A percentile compares a stretch with the other conserved stretches of the same genome.
Conservation (phyloP, 129 eudicot genomes). For the Chrysanthemum makinoi region DNA sequence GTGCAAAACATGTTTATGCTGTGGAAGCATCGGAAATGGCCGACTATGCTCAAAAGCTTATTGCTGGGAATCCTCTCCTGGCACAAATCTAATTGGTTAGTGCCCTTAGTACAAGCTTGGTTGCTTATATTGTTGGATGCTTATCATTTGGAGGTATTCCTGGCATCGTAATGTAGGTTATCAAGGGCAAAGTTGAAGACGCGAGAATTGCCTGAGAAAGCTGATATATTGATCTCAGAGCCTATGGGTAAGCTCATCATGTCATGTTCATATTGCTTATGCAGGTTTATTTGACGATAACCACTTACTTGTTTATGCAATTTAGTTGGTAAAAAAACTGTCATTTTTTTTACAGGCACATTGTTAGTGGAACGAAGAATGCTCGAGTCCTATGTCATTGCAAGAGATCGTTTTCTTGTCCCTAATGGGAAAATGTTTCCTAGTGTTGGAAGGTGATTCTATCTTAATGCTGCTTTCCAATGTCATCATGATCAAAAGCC, state of each 20-base stretch:
- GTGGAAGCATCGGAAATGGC: conserved; percentile 99
- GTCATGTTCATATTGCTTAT: conserved; percentile 3
- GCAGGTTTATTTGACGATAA: neutral
- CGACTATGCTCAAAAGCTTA: conserved; percentile 85
- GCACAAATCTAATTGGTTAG: conserved; percentile 74
- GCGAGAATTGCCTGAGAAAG: conserved; percentile 95
- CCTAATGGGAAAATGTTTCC: conserved; percentile 98
- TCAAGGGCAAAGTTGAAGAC: conserved; percentile 96
- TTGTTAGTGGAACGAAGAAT: conserved; percentile 87
- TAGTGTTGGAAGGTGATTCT: conserved; percentile 76
- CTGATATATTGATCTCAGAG: conserved; percentile 93
- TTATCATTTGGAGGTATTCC: conserved; percentile 11
- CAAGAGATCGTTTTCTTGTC: conserved; percentile 92
- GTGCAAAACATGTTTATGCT: conserved; percentile 97
- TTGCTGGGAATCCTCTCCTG: conserved; percentile 85
- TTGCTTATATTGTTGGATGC: conserved; percentile 6
- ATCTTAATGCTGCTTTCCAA: neutral
- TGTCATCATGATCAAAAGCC: too few species aligned
- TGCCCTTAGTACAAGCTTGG: conserved; percentile 16
- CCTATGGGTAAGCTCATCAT: conserved; percentile 85
- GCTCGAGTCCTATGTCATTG: conserved; percentile 97
- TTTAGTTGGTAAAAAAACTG: neutral
- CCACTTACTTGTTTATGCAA: neutral
- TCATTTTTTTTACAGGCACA: conserved; percentile 57
- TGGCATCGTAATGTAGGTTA: conserved; percentile 50